Base-by-base conservation (phyloP, 1,284 basidiomycete species). In the Puccinia hordei region DNA sequence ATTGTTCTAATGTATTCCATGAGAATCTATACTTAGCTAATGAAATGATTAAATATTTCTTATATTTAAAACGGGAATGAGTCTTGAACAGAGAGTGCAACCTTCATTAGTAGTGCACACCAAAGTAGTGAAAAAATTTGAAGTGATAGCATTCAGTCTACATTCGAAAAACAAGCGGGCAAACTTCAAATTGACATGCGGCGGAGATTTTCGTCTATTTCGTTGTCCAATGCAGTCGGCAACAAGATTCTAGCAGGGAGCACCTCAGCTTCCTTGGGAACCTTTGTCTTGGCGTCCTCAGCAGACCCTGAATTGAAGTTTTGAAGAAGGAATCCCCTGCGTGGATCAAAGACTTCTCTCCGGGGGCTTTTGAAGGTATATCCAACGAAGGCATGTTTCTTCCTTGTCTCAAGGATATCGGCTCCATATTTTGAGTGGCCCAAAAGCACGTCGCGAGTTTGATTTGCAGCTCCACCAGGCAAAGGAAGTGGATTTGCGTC, bases 401-500 rank as follows among this genome's bases (percentile, higher is more conserved):
- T 98, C 83, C 95, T 90, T 83, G 95, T 91, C 84, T 93, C 91
- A 83, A 98, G 88, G 81, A 97, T 91, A 84, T 93, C 90, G 81
- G 90, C 89, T 35, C 95, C 95, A 84, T 97, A 91, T 75, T 91
- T 88, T 85, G 91, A 91, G 87, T 97, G 90, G 76, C 91, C 89
- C 76, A 98, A 89, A 84, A 98, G 87, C 13, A 93, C 94, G 86
- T 98, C 95, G 82, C 92, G 90, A 33, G 94, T 94, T 73, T 91
- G 90, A 84, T 95, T 89, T 73, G 92, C 91, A 81, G 92, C 92
- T 84, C 94, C 94, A 24, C 93, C 93, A 81, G 94, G 92, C 66
- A 93, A 91, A 49, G 97, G 90, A 78, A 93, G 93, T 91, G 95
- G 87, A 74, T 95, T 93, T 68, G 92, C 87, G 44, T 93, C 93